phyloP scores from a whole-genome alignment of 2,329 filamentous ascomycete genomes.

The Ampelomyces quisqualis region DNA sequence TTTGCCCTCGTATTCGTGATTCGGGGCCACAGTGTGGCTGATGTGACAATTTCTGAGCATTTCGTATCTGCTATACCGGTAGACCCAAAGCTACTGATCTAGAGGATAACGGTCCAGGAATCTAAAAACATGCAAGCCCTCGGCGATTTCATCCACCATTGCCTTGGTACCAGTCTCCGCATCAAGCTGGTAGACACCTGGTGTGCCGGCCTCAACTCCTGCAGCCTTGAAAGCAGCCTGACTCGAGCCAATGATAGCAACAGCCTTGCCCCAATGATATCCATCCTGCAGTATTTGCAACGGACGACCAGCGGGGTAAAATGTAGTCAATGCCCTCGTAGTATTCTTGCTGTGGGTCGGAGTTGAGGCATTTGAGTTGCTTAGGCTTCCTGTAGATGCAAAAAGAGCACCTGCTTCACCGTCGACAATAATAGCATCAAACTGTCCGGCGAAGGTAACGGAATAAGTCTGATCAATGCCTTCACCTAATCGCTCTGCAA shows the following conservation, averaged over 20 bases:
- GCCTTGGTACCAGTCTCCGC: slow-evolving; percentile 11
- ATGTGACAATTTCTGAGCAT: no score
- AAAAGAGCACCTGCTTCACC: slow-evolving; percentile 61
- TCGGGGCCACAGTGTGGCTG: no score
- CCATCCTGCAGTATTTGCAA: slow-evolving; percentile 63
- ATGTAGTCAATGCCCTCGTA: slow-evolving; percentile 44
- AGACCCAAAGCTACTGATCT: slow-evolving; percentile 53
- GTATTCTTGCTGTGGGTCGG: slow-evolving; percentile 26
- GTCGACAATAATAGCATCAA: slow-evolving; percentile 64
- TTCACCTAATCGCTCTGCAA: slow-evolving; percentile 58
- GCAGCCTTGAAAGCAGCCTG: slow-evolving; percentile 46
- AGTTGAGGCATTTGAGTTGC: slow-evolving; percentile 27
- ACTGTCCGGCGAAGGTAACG: slow-evolving; percentile 61
- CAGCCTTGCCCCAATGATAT: slow-evolving; percentile 70
- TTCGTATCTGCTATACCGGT: no score
- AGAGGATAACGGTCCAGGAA: slow-evolving; percentile 65
- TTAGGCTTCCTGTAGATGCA: slow-evolving; percentile 23
- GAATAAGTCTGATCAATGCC: slow-evolving; percentile 66
- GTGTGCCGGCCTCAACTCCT: slow-evolving; percentile 47
- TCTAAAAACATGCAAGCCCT: slow-evolving; percentile 64
- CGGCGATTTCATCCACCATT: slow-evolving; percentile 31
- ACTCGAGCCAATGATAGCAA: slow-evolving; percentile 59
- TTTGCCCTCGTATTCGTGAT: no score
- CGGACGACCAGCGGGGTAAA: slow-evolving; percentile 66
- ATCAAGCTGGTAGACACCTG: slow-evolving; percentile 40